phyloP scores from a whole-genome alignment of 257 asterid genomes.

The Nicotiana attenuata region DNA sequence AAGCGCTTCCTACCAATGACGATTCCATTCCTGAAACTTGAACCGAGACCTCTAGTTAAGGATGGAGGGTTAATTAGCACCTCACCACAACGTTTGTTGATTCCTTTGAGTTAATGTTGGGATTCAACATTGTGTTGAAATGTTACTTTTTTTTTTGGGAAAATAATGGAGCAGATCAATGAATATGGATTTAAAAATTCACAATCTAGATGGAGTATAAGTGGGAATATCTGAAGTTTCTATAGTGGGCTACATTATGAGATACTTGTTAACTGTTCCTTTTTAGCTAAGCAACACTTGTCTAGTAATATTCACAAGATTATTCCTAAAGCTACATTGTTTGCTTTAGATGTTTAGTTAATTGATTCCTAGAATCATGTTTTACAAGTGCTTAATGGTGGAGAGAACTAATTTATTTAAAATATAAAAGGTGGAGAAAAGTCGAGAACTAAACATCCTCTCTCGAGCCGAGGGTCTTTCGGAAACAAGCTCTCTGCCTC shows the following conservation, averaged over 20 bases:
- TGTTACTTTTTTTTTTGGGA: background rate
- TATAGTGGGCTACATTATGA: slow-evolving; percentile 5
- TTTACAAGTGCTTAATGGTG: background rate
- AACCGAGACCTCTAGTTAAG: too few relatives aligned
- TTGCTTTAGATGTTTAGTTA: background rate
- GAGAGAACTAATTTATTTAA: background rate
- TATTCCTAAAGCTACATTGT: background rate
- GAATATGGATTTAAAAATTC: slow-evolving; percentile 6
- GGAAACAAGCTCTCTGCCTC: background rate
- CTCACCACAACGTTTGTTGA: too few relatives aligned
- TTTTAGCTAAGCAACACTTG: background rate
- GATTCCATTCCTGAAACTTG: too few relatives aligned
- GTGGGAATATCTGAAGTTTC: slow-evolving; percentile 11
- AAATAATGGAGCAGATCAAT: background rate
- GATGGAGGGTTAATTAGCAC: too few relatives aligned
- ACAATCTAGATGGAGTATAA: slow-evolving; percentile 9
- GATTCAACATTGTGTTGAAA: too few relatives aligned
- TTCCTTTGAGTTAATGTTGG: background rate
- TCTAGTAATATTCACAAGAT: background rate
- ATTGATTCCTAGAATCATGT: background rate
- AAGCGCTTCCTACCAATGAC: too few relatives aligned
- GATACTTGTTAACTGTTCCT: background rate
- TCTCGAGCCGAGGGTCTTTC: background rate
- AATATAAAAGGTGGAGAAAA: too few relatives aligned
- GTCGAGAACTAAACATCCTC: too few relatives aligned